A percentile compares a stretch with the other conserved stretches of the same genome.
Conservation (phyloP, 371 early-diverging fungal species). For the Capillidium heterosporum region DNA sequence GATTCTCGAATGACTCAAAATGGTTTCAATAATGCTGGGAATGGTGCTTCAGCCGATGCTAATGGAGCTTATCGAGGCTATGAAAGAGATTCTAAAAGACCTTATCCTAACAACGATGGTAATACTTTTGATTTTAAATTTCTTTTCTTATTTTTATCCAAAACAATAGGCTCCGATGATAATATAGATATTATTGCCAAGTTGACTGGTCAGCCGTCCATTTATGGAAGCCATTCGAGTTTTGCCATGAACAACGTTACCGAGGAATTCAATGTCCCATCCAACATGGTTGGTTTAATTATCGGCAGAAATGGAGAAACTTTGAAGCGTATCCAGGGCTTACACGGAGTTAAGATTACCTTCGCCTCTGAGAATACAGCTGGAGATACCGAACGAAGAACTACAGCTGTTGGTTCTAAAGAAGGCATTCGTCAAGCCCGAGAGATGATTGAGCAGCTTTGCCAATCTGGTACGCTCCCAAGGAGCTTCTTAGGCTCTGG, state of each 20-base stretch:
- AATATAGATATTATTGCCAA: slow-evolving; percentile 22
- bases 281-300: slow-evolving; percentile 56
- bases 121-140: slow-evolving; percentile 14
- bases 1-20: slow-evolving; percentile 14
- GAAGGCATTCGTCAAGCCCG: background rate
- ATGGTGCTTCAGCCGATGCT: background rate
- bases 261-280: slow-evolving; percentile 35
- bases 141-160: background rate
- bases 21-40: slow-evolving; percentile 2
- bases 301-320: slow-evolving; percentile 75
- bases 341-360: slow-evolving; percentile 48
- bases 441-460: slow-evolving; percentile 1
- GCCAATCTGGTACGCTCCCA: background rate
- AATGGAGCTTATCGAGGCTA: slow-evolving; percentile 9
- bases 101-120: slow-evolving; percentile 18
- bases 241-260: slow-evolving; percentile 11
- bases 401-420: background rate
- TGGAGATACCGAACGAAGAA: background rate
- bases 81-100: slow-evolving; percentile 23
- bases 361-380: slow-evolving; percentile 31
- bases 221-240: slow-evolving; percentile 13
- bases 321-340: slow-evolving; percentile 55
- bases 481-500: slow-evolving; percentile 10
- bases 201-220: slow-evolving; percentile 10
- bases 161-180: background rate